Evolutionary conservation across 2,329 filamentous ascomycete genomes (phyloP).

Genomic region (Thielaviopsis cerberus): DNA sequence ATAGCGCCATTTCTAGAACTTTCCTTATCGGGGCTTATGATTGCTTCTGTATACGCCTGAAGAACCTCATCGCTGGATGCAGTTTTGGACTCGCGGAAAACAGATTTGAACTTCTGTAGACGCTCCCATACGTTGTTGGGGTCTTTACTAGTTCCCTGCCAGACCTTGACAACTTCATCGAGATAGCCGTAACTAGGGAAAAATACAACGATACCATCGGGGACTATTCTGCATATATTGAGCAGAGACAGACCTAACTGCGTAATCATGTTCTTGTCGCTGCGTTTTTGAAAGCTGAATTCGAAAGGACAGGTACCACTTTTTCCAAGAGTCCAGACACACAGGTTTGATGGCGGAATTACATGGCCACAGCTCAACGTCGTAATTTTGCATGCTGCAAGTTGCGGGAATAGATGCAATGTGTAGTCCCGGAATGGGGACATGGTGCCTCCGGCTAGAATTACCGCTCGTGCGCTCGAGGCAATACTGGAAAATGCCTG

Average conservation of each 20-base stretch:
- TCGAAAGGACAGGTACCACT: conserved; percentile 36
- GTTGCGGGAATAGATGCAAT: conserved; percentile 64
- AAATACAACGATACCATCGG: conserved; percentile 82
- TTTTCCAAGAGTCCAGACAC: conserved; percentile 51
- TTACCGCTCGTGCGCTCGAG: conserved; percentile 64
- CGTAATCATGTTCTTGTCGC: conserved; percentile 47
- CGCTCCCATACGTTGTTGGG: conserved; percentile 37
- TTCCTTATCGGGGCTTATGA: conserved; percentile 26
- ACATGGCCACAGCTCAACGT: conserved; percentile 91
- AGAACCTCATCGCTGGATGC: conserved; percentile 51
- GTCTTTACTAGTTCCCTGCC: conserved; percentile 28
- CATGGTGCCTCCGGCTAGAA: conserved; percentile 92
- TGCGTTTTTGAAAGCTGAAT: conserved; percentile 69
- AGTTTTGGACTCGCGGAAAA: conserved; percentile 41
- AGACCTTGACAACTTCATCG: conserved; percentile 47
- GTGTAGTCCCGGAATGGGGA: conserved; percentile 86
- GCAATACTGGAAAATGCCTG: conserved; percentile 81
- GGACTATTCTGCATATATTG: conserved; percentile 53
- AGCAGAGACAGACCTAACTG: conserved; percentile 59
- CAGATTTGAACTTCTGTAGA: conserved; percentile 37
- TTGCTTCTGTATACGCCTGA: conserved; percentile 49
- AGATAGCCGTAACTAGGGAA: conserved; percentile 92
- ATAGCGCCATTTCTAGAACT: conserved; percentile 42
- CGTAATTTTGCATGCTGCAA: conserved; percentile 43
- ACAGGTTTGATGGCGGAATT: conserved; percentile 63